Percentiles rank a stretch among this genome's conserved stretches.
Evolutionary conservation across 225 moss, liverwort and hornwort species (phyloP).

Genomic region (Pleurozium schreberi): DNA sequence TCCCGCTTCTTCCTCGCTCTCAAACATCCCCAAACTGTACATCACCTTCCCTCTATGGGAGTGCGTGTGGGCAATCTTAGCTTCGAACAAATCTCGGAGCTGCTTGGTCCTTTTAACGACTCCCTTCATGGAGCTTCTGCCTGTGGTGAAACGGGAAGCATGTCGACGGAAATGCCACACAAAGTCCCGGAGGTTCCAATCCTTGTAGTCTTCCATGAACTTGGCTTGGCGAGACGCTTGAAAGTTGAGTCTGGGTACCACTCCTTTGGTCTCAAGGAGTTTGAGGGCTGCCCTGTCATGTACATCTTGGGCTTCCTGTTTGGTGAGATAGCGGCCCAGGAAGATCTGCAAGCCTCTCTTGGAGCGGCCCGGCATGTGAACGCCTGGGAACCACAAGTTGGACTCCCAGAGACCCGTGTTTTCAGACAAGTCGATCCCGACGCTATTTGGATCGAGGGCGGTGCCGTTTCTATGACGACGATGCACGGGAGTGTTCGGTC

Average conservation of each 20-base stretch:
- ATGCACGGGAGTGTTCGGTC: too few species aligned
- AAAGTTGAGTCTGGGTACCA: background rate
- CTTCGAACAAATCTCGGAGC: background rate
- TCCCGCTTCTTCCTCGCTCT: background rate
- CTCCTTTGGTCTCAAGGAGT: background rate
- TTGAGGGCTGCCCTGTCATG: background rate
- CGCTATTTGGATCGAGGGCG: background rate
- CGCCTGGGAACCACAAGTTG: background rate
- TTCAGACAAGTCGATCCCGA: background rate
- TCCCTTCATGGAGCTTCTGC: background rate
- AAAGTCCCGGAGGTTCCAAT: background rate
- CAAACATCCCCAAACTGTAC: background rate
- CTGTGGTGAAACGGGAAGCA: background rate
- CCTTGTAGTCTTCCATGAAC: background rate
- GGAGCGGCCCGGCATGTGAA: too few species aligned
- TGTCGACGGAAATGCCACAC: background rate
- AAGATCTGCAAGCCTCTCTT: background rate
- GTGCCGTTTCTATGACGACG: background rate
- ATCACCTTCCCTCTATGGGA: accelerated
- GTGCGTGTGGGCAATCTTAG: too few species aligned
- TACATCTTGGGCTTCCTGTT: background rate
- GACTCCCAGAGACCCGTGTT: background rate
- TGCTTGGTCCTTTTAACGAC: background rate
- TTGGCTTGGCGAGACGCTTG: background rate
- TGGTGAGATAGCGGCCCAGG: background rate